Evolutionary conservation across 2,329 filamentous ascomycete species (phyloP).

Genomic region (Clarireedia paspali): DNA sequence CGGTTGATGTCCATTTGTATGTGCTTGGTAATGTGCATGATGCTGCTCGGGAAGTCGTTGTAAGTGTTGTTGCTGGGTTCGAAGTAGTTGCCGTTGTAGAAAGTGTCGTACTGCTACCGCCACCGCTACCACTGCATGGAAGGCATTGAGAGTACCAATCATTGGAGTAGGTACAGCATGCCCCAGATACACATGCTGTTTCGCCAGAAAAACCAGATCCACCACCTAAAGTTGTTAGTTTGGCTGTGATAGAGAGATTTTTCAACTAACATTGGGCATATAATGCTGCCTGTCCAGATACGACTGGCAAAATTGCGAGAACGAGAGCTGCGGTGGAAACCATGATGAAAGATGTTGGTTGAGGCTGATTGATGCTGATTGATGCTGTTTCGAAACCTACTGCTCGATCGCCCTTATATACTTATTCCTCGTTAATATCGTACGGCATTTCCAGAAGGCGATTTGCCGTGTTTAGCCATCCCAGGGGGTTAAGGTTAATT

Average conservation of each 20-base stretch:
- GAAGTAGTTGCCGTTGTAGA: too few relatives aligned
- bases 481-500: too few relatives aligned
- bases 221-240: too few relatives aligned
- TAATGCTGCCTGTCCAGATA: not conserved
- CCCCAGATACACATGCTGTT: conserved; percentile 21
- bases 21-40: conserved; percentile 45
- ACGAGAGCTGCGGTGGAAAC: too few relatives aligned
- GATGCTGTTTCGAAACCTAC: too few relatives aligned
- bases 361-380: too few relatives aligned
- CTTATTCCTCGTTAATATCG: too few relatives aligned
- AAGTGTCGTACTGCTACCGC: not conserved
- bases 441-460: not conserved
- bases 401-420: too few relatives aligned
- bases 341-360: too few relatives aligned
- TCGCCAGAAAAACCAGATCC: too few relatives aligned
- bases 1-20: conserved; percentile 48
- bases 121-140: conserved; percentile 8
- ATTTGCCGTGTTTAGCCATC: too few relatives aligned
- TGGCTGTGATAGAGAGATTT: not conserved
- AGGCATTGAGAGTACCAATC: conserved; percentile 13
- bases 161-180: conserved; percentile 16
- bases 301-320: too few relatives aligned
- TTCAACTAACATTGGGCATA: conserved; percentile 7
- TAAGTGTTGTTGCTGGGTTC: not conserved
- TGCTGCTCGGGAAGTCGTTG: conserved; percentile 1